These are phyloP conservation scores for Gossypium bickii DNA, from an alignment of 345 rosid genomes.

Conservation along the genomic window DNA sequence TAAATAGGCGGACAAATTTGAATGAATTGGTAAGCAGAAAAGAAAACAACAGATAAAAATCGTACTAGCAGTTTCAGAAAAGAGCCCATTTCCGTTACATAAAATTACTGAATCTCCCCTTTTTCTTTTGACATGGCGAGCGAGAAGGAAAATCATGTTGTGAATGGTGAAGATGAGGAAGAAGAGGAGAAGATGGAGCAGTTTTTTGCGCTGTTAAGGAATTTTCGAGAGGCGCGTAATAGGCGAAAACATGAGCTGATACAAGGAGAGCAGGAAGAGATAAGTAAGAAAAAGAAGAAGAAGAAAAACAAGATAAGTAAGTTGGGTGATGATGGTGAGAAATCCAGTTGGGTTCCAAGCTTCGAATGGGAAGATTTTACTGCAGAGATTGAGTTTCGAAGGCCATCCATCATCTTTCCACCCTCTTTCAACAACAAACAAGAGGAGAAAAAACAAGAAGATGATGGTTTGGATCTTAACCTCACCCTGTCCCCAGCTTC, in stretches of 20 bases:
- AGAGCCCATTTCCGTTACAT: neutral
- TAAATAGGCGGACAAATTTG: neutral
- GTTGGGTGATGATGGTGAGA: neutral
- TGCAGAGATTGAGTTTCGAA: slow-evolving; percentile 4
- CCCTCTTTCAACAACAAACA: neutral
- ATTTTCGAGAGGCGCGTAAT: slow-evolving; percentile 12
- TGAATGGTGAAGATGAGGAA: slow-evolving; percentile 1
- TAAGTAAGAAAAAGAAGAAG: too few species aligned
- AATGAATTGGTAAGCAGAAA: neutral
- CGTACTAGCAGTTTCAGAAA: neutral
- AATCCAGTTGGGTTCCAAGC: slow-evolving; percentile 16
- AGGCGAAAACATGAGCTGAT: slow-evolving; percentile 9
- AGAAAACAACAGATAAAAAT: neutral
- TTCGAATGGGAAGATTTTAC: slow-evolving; percentile 15
- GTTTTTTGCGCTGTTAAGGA: slow-evolving; percentile 16
- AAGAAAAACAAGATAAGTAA: neutral
- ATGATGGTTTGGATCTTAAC: slow-evolving; percentile 16
- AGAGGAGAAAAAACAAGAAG: neutral
- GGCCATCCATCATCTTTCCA: slow-evolving; percentile 14
- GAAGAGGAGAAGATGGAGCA: slow-evolving; percentile 27
- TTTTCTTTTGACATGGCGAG: slow-evolving; percentile 15
- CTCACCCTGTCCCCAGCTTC: neutral
- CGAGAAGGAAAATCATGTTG: neutral
- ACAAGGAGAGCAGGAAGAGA: neutral
- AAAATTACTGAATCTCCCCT: neutral